These are phyloP conservation scores for Silene noctiflora DNA, from an alignment of 179 eudicot species.

Conservation along the genomic window DNA sequence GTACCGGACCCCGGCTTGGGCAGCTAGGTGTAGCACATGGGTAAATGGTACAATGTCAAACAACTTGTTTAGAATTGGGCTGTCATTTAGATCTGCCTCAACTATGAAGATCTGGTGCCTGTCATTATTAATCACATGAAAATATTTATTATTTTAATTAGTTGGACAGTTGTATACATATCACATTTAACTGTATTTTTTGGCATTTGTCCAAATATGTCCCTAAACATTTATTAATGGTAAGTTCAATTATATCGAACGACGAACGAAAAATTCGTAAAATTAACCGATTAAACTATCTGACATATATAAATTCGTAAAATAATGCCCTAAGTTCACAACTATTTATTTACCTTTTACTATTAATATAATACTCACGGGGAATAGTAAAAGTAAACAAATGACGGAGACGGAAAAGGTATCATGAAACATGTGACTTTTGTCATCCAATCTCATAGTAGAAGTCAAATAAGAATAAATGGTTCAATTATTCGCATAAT, in stretches of 20 bases:
- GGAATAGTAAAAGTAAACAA: too few species aligned
- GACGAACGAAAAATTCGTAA: neutral
- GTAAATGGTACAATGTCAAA: constrained; percentile 56
- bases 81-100: constrained; percentile 71
- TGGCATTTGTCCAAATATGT: too few species aligned
- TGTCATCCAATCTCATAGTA: neutral
- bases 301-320: too few species aligned
- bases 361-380: too few species aligned
- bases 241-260: neutral
- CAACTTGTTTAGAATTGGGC: constrained; percentile 48
- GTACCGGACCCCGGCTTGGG: constrained; percentile 69
- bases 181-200: neutral
- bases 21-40: constrained; percentile 60
- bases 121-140: constrained; percentile 18
- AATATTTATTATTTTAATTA: neutral
- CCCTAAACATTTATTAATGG: neutral
- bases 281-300: too few species aligned
- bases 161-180: constrained; percentile 10
- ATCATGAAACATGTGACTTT: too few species aligned
- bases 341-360: too few species aligned
- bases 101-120: constrained; percentile 54
- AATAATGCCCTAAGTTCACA: too few species aligned
- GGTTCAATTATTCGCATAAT: neutral
- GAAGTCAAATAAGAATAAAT: neutral
- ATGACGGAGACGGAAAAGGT: too few species aligned